Base-by-base conservation (phyloP, 1,284 basidiomycete species). In the Apiotrichum gamsii region DNA sequence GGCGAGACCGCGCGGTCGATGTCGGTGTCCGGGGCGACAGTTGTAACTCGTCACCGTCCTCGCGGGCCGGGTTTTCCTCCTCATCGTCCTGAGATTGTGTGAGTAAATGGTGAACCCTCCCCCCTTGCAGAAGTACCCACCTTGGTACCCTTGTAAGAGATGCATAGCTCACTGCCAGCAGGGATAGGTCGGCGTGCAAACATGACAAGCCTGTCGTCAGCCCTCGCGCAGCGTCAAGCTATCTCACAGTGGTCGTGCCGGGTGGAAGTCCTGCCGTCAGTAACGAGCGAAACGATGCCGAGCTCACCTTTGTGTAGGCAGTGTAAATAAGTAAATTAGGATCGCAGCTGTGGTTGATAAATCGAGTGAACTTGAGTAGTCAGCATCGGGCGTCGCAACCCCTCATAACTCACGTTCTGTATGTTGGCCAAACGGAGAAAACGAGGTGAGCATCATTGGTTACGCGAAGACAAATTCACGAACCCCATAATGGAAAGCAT, bases 401-500 rank as follows among this genome's bases (percentile, higher is more conserved):
- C n/a, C n/a, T n/a, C n/a, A n/a, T n/a, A 13, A 47, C 31, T 49
- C 47, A 45, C 41, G 29, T 45, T 41, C 37, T 39, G 39, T 19
- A 19, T 9, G n/a, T n/a, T n/a, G 5, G 62, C 61, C 81, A 82
- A 59, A 84, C 58, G 58, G 82, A 85, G 15, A 82, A 76, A 32
- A 83, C 84, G 68, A 84, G 82, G 25, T 52, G 32, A 85, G 55
- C n/a, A 42, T n/a, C 50, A 50, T 43, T 25, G 51, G 50, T 45
- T 15, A 9, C 28, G 5, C 3, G 35, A 55, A 45, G 14, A 38
- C 45, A 14, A 1, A 76, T 85, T 71, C 66, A 90, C 88, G 66
- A n/a, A n/a, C n/a, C n/a, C 88, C 88, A 35, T 80, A 84, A 67
- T 90, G 87, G 63, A 84, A 90, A 1, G 89, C 88, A 71, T 91